Conservation (phyloP, 2,329 filamentous ascomycete genomes). For the Coniella vitis region DNA sequence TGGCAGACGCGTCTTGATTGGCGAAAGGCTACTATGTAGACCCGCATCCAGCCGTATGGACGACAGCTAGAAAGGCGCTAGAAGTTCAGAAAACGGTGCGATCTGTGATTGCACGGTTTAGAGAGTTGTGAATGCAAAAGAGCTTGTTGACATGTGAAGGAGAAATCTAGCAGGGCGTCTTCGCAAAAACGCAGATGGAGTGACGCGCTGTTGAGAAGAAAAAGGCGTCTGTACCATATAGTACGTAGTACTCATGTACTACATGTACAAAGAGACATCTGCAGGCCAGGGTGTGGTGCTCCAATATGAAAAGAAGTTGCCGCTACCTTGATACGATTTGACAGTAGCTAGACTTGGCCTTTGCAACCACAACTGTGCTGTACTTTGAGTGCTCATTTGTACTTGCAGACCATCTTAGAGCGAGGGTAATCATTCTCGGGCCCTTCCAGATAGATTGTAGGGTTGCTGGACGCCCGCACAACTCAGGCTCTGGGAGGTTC, state of each 20-base stretch:
- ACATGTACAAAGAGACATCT: not conserved
- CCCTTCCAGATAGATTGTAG: too few relatives aligned
- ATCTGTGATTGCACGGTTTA: constrained; percentile 1
- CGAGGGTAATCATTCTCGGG: too few relatives aligned
- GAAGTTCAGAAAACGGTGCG: constrained; percentile 2
- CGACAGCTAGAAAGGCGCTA: constrained; percentile 1
- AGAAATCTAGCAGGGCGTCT: not conserved
- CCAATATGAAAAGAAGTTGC: not conserved
- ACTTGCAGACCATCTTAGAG: too few relatives aligned
- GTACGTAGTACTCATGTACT: too few relatives aligned
- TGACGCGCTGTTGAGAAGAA: not conserved
- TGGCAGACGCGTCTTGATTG: constrained; percentile 12
- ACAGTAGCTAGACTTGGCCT: not conserved
- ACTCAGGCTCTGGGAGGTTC: not conserved
- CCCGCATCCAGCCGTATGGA: constrained; percentile 7
- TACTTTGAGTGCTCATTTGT: too few relatives aligned
- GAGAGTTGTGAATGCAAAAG: not conserved
- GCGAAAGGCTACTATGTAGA: constrained; percentile 8
- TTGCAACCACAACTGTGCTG: too few relatives aligned
- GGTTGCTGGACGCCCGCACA: too few relatives aligned
- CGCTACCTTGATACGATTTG: constrained; percentile 21
- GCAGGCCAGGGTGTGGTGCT: not conserved
- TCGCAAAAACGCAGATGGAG: not conserved
- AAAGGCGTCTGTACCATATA: not conserved
- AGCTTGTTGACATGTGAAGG: not conserved